Conservation (phyloP, 495 filamentous ascomycete genomes). For the Ascodesmis nigricans region DNA sequence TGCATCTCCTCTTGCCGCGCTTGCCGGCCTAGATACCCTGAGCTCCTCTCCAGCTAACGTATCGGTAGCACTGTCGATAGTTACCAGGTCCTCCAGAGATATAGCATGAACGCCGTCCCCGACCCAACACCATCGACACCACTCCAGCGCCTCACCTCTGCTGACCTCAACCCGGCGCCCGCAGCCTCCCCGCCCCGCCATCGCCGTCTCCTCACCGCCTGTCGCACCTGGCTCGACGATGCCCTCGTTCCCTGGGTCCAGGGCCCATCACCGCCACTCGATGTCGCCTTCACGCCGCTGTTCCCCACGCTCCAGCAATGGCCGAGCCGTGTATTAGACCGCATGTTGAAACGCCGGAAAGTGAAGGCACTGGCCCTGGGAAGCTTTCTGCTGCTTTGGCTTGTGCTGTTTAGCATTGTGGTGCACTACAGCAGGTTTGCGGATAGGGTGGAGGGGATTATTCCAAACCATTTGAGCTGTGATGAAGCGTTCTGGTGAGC, state of each 20-base stretch:
- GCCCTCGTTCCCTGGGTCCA: slow-evolving; percentile 40
- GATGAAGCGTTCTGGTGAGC: slow-evolving; percentile 37
- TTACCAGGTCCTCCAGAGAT: too few species aligned
- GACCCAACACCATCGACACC: too few species aligned
- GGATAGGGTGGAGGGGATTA: slow-evolving; percentile 43
- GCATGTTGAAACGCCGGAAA: slow-evolving; percentile 37
- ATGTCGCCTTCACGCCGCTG: slow-evolving; percentile 43
- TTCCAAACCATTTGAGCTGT: slow-evolving; percentile 44
- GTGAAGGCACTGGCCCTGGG: slow-evolving; percentile 38
- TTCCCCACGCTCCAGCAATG: slow-evolving; percentile 47
- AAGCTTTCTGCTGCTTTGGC: slow-evolving; percentile 45
- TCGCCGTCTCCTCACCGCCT: too few species aligned
- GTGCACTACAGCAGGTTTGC: slow-evolving; percentile 39
- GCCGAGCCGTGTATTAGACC: slow-evolving; percentile 40
- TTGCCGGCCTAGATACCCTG: too few species aligned
- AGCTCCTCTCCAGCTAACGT: too few species aligned
- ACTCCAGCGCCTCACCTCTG: too few species aligned
- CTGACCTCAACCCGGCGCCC: too few species aligned
- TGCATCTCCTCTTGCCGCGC: too few species aligned
- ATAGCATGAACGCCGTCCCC: too few species aligned
- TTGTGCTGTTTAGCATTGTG: slow-evolving; percentile 46
- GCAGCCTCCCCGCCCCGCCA: too few species aligned
- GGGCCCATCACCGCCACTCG: slow-evolving; percentile 43
- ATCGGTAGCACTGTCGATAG: too few species aligned
- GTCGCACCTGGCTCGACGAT: too few species aligned